Conservation (phyloP, 331 rosid species). For the Quercus phellos region DNA sequence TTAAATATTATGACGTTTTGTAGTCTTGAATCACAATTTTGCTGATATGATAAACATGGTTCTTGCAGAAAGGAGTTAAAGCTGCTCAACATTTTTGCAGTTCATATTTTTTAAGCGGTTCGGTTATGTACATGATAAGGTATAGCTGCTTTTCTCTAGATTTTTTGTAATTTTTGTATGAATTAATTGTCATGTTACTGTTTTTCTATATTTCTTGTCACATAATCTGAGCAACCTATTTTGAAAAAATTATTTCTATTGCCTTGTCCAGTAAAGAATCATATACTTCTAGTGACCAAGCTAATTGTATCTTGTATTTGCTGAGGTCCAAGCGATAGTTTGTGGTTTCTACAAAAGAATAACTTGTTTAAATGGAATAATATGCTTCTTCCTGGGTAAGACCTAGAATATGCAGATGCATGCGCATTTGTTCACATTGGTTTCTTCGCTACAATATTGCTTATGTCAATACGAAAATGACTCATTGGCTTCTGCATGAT, state of each 20-base stretch:
- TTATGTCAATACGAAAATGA: not conserved
- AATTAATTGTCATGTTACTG: not conserved
- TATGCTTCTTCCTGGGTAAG: not conserved
- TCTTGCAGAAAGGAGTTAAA: slow-evolving; percentile 70
- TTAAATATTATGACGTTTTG: slow-evolving; percentile 1
- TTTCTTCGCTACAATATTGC: not conserved
- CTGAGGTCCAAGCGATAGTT: not conserved
- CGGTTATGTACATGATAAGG: slow-evolving; percentile 92
- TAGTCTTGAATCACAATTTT: slow-evolving; percentile 1
- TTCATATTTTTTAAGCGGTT: slow-evolving; percentile 70
- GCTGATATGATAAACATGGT: slow-evolving; percentile 18
- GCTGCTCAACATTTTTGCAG: slow-evolving; percentile 83
- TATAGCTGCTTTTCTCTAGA: slow-evolving; percentile 27
- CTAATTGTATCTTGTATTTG: not conserved
- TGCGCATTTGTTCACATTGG: not conserved
- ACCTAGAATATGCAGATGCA: not conserved
- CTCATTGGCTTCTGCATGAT: not conserved
- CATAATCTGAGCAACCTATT: not conserved
- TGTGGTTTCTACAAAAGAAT: not conserved
- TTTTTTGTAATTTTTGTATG: not conserved
- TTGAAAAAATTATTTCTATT: not conserved
- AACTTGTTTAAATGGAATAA: not conserved
- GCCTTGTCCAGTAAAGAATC: not conserved
- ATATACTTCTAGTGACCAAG: not conserved
- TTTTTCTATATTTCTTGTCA: not conserved